A percentile compares a stretch with the other conserved stretches of the same genome.
Evolutionary conservation across 2,329 filamentous ascomycete species (phyloP).

Genomic region (Fusarium nygamai): DNA sequence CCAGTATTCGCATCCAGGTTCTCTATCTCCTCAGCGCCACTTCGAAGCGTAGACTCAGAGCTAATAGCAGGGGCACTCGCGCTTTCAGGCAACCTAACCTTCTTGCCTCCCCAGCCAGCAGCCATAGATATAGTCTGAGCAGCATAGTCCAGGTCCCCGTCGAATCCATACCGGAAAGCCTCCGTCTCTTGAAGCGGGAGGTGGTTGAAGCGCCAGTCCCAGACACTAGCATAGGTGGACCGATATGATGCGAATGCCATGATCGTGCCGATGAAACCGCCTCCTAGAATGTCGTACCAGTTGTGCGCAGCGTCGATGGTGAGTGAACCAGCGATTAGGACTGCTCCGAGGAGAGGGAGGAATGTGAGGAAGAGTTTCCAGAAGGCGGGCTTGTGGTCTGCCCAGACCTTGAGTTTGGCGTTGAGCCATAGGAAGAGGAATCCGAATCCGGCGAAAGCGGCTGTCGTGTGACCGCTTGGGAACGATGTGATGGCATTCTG

Average conservation of each 20-base stretch:
- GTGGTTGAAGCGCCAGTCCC: slow-evolving; percentile 75
- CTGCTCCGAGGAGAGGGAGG: slow-evolving; percentile 68
- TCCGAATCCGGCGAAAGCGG: slow-evolving; percentile 70
- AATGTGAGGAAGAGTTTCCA: slow-evolving; percentile 72
- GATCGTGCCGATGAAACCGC: slow-evolving; percentile 69
- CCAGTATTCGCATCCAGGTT: slow-evolving; percentile 26
- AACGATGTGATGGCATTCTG: slow-evolving; percentile 72
- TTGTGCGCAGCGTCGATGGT: slow-evolving; percentile 75
- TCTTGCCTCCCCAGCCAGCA: slow-evolving; percentile 43
- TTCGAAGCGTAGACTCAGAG: slow-evolving; percentile 20
- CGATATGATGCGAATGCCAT: slow-evolving; percentile 72
- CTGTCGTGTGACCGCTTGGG: slow-evolving; percentile 74
- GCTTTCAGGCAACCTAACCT: slow-evolving; percentile 24
- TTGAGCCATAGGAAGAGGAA: slow-evolving; percentile 76
- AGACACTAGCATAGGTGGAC: slow-evolving; percentile 73
- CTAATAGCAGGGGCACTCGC: slow-evolving; percentile 13
- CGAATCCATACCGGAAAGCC: slow-evolving; percentile 45
- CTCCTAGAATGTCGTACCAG: slow-evolving; percentile 75
- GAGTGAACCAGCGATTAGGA: slow-evolving; percentile 68
- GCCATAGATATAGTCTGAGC: slow-evolving; percentile 38
- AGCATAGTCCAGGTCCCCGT: slow-evolving; percentile 27
- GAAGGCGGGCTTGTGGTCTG: slow-evolving; percentile 71
- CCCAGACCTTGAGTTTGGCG: slow-evolving; percentile 76
- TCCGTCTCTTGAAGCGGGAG: slow-evolving; percentile 64
- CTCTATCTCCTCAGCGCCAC: slow-evolving; percentile 29